Evolutionary conservation across 2,329 filamentous ascomycete species (phyloP), one percentile per base, ranked within the genome.

Genomic region (Alternaria tenuissima): DNA sequence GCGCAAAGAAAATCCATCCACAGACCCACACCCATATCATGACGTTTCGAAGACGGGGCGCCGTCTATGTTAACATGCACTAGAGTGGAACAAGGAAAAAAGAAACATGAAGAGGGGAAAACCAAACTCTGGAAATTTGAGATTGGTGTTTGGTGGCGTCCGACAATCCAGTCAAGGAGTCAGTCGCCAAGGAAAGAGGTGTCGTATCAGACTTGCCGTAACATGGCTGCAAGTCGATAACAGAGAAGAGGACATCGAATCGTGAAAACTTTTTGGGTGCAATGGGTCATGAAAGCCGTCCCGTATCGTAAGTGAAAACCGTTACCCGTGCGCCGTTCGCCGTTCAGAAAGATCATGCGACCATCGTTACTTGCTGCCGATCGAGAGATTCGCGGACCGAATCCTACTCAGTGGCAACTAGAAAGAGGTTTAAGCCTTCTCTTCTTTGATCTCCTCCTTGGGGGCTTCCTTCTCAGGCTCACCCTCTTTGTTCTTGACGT

Each of bases 401-500:
- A 64, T 65, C 67, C 70, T 74, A 73, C 68, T 73, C 68, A 62
- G 68, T 61, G 64, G 67, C 65, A 67, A 67, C 70, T 70, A 62
- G 56, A 65, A 64, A 61, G 57, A 71, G 74, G 70, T 63, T 71
- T 77, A 79, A 73, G 77, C 77, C 69, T 78, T 77, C 58, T 84
- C 82, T 73, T 84, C 80, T 76, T 84, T 84, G 59, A 76, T 60
- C 57, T 80, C 73, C 62, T 84, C 83, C 61, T 79, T 78, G 61
- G 74, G 62, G 52, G 68, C 71, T 42, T 77, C 76, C 59, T 79
- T 75, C 60, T 76, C 69, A 63, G 68, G 70, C 64, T 78, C 76
- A 72, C 75, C 76, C 62, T 78, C 76, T 80, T 95, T 92, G 77
- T 88, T 88, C 89, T 98, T 98, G 83, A 98, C 90, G 81, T 99